Base-by-base conservation (phyloP, 768 basidiomycete genomes). In the Termitomyces bulborhizus region DNA sequence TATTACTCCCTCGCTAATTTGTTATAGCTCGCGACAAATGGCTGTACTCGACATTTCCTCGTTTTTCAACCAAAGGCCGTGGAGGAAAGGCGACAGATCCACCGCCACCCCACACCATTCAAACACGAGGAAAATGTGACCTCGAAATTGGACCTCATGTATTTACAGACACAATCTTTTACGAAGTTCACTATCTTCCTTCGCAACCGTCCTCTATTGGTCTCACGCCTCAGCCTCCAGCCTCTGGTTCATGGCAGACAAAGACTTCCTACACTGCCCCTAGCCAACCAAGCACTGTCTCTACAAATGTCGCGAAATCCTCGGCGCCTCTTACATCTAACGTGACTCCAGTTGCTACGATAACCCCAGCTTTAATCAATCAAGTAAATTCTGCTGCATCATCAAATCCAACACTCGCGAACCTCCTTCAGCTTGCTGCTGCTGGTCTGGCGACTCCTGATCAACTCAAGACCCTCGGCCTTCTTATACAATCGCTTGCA, bases 121-220 rank as follows among this genome's bases (percentile, higher is more conserved):
- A 82, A 60, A 75, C 74, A 32, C 75, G 85, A 36, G 88, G 88
- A 44, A 81, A 75, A 63, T 91, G 84, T 65, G 81, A 85, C 53
- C 67, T 93, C 37, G 76, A 82, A 61, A 81, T 93, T 32, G 90
- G 90, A 5, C 90, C 90, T 13, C 88, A 90, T 66, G 70, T 74
- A 27, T 92, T 92, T 62, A 64, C 73, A 34, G 81, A 84, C 24
- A 90, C 88, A 0, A 73, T 78, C 0, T 73, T 93, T 56, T 90
- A 83, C 59, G 88, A 92, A 69, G 85, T 87, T 8, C 79, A 84
- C 63, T 91, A 90, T 68, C 74, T 83, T 18, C 69, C 76, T 3
- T 57, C 61, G 18, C 62, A 61, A 50, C 55, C 66, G 6, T 59
- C 64, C 60, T 46, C 42, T 15, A 8, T 45, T 16, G 29, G 26